Conservation (phyloP, 2,329 filamentous ascomycete species). For the Epichloe typhina region DNA sequence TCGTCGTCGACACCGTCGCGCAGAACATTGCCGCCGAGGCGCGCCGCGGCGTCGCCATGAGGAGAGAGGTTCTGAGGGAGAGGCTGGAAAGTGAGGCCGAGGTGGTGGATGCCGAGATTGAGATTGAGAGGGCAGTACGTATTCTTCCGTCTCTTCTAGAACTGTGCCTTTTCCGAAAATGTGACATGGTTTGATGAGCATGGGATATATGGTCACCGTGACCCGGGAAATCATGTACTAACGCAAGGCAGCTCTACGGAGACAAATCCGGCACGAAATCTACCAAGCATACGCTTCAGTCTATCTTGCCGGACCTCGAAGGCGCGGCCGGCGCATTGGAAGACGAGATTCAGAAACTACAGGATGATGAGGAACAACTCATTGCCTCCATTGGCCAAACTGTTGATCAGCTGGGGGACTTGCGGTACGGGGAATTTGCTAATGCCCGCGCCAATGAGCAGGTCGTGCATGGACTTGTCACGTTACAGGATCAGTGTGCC, state of each 20-base stretch:
- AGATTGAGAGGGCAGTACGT: constrained; percentile 45
- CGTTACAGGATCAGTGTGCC: constrained; percentile 46
- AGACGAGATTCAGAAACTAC: constrained; percentile 50
- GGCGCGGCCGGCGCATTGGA: constrained; percentile 52
- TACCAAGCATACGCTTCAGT: constrained; percentile 45
- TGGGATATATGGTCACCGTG: no score
- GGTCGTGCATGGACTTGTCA: constrained; percentile 50
- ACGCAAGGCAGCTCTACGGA: constrained; percentile 41
- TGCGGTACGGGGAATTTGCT: constrained; percentile 65
- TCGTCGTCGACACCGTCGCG: constrained; percentile 53
- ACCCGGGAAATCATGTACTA: not conserved
- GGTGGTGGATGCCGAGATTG: constrained; percentile 48
- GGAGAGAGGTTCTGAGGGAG: constrained; percentile 41
- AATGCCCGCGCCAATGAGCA: constrained; percentile 51
- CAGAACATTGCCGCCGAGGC: constrained; percentile 52
- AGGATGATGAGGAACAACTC: constrained; percentile 49
- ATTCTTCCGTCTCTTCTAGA: not conserved
- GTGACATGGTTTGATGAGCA: no score
- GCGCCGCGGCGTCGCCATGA: constrained; percentile 43
- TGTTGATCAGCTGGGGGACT: constrained; percentile 64
- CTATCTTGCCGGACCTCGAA: constrained; percentile 57
- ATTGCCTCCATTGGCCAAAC: constrained; percentile 49
- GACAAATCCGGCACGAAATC: constrained; percentile 29
- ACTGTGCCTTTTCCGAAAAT: no score
- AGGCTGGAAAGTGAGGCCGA: constrained; percentile 36